Conservation (phyloP, 768 basidiomycete genomes). For the Albatrellus ellisii region DNA sequence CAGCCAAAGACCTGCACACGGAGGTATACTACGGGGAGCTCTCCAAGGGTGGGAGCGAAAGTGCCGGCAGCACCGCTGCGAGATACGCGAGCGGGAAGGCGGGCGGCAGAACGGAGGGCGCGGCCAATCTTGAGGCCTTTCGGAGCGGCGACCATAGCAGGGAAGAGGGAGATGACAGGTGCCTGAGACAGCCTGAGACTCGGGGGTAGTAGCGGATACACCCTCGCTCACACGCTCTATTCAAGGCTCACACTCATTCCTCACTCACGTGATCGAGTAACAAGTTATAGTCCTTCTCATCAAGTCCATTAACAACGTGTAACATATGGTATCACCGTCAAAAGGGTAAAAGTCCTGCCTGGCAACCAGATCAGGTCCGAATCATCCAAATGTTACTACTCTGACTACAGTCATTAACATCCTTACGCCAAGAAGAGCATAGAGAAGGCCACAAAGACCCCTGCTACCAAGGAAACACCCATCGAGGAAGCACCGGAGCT, state of each 20-base stretch:
- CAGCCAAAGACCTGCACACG: conserved; percentile 59
- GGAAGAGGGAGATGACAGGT: not conserved
- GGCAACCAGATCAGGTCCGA: too few relatives aligned
- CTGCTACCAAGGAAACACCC: conserved; percentile 15
- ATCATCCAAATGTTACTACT: too few relatives aligned
- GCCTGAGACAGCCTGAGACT: too few relatives aligned
- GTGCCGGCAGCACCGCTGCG: conserved; percentile 25
- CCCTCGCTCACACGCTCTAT: too few relatives aligned
- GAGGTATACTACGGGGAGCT: conserved; percentile 52
- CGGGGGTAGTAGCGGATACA: too few relatives aligned
- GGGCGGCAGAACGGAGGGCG: conserved; percentile 48
- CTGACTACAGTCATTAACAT: too few relatives aligned
- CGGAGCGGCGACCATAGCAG: conserved; percentile 14
- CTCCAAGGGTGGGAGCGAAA: conserved; percentile 39
- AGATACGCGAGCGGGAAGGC: conserved; percentile 35
- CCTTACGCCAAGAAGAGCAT: conserved; percentile 23
- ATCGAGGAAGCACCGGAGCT: conserved; percentile 5
- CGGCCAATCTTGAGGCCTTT: conserved; percentile 39
- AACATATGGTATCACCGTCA: too few relatives aligned
- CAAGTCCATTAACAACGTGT: too few relatives aligned
- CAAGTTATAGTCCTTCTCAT: too few relatives aligned
- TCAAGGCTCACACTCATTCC: too few relatives aligned
- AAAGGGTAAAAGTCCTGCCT: too few relatives aligned
- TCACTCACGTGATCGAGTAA: too few relatives aligned
- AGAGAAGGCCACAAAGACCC: conserved; percentile 22